These are phyloP conservation scores for Penicillium griseofulvum DNA, from an alignment of 2,329 filamentous ascomycete species.

Conservation along the genomic window DNA sequence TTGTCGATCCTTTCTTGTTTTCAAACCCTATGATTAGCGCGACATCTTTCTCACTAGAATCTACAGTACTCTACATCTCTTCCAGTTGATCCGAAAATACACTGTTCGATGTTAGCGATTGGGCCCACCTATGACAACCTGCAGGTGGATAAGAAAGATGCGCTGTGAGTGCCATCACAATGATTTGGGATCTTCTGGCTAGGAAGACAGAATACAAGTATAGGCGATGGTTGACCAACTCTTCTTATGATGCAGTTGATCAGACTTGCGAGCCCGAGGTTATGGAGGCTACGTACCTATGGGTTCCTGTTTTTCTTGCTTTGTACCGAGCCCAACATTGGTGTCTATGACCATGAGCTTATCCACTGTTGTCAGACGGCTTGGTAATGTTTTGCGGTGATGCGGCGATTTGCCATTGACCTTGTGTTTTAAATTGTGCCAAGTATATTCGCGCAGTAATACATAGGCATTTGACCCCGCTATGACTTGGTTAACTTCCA, in stretches of 20 bases:
- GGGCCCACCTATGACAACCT: background rate
- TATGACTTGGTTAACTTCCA: background rate
- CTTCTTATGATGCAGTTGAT: background rate
- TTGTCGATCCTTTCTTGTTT: conserved; percentile 19
- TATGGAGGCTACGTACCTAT: background rate
- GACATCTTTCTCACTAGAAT: background rate
- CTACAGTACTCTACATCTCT: conserved; percentile 41
- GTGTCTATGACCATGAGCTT: background rate
- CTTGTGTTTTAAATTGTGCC: background rate
- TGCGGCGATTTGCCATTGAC: background rate
- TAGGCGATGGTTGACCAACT: background rate
- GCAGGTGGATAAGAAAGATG: background rate
- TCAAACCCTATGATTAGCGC: background rate
- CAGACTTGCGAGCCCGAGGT: background rate
- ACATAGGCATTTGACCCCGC: background rate
- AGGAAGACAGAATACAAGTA: background rate
- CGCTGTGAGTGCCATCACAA: background rate
- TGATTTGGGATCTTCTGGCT: background rate
- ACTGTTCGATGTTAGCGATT: background rate
- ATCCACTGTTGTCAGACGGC: background rate
- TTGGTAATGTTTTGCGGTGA: background rate
- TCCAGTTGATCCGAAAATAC: conserved; percentile 23
- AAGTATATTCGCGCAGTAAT: background rate
- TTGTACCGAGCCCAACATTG: background rate
- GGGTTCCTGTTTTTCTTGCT: background rate